Base-by-base conservation (phyloP, 192 early-diverging fungal species). In the Obelidium mucronatum region DNA sequence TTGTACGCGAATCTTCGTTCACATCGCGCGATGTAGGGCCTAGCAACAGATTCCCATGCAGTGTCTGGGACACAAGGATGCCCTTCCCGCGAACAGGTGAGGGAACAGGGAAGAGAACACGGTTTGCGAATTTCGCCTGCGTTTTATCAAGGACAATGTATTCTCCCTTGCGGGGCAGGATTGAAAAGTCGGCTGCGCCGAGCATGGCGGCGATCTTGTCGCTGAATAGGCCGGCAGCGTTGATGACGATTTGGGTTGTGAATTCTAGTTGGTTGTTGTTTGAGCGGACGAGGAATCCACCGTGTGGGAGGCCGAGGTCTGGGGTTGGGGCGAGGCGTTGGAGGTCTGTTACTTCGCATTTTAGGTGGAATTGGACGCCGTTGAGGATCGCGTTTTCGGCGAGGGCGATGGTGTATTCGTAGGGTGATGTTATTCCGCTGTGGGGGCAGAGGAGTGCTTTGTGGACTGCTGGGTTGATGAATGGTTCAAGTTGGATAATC, bases 171-270 rank as follows among this genome's bases (percentile, higher is more conserved):
- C 85, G 68, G 3, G 85, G 85, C 4, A 67, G 39, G 66, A 86
- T 86, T 22, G 37, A 61, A 58, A 86, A 86, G 69, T 82, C 73
- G 11, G 66, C 59, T 5, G 82, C 83, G 8, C 85, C 85, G n/a
- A 86, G 81, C 85, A 86, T 86, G 34, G 68, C 74, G 3, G 85
- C 85, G 39, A 86, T 77, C 52, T 73, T 53, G 72, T 84, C 85
- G 4, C 78, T 39, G 55, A 58, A 78, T 0, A 86, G 75, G 8
- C 84, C 84, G 1, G 80, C 82, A 31, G 78, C 81, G 64, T 84
- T 85, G 77, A 85, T 75, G 31, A 85, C 62, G 51, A 64, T 31
- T 11, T 59, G 67, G 6, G 80, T 58, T 4, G 11, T 40, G 69
- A 78, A 75, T 37, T 69, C 77, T n/a, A n/a, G n/a, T 40, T 59